A percentile compares a stretch with the other conserved stretches of the same genome.
These are phyloP conservation scores for Phoma sp. DNA, from an alignment of 2,329 filamentous ascomycete genomes.

Conservation along the genomic window DNA sequence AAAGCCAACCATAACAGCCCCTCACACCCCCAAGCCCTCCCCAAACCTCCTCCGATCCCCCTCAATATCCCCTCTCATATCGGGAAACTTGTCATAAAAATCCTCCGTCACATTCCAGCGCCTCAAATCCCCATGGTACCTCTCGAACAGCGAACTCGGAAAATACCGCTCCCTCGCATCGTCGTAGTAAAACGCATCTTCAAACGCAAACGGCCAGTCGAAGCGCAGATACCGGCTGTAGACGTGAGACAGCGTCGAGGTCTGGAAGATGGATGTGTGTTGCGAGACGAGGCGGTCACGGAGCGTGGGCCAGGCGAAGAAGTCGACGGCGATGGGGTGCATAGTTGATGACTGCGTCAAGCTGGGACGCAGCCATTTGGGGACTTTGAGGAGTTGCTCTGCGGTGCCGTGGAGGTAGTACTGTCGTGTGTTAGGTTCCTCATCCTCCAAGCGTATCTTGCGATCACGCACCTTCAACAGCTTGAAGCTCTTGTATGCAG, in stretches of 20 bases:
- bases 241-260: slow-evolving; percentile 23
- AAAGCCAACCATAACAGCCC: slow-evolving; percentile 10
- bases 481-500: slow-evolving; percentile 44
- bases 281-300: slow-evolving; percentile 36
- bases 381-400: slow-evolving; percentile 34
- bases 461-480: slow-evolving; percentile 35
- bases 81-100: slow-evolving; percentile 39
- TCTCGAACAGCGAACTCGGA: slow-evolving; percentile 40
- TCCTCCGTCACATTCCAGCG: slow-evolving; percentile 33
- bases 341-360: slow-evolving; percentile 29
- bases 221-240: slow-evolving; percentile 39
- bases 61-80: slow-evolving; percentile 41
- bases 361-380: slow-evolving; percentile 36
- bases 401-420: slow-evolving; percentile 41
- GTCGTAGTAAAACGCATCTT: slow-evolving; percentile 41
- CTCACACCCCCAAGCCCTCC: not conserved
- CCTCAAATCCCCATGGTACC: slow-evolving; percentile 38
- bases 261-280: slow-evolving; percentile 32
- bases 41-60: slow-evolving; percentile 31
- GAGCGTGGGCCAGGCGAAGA: slow-evolving; percentile 44
- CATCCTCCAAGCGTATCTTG: too few species aligned
- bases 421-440: slow-evolving; percentile 16
- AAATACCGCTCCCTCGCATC: slow-evolving; percentile 18
- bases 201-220: slow-evolving; percentile 43
- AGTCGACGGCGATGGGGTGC: slow-evolving; percentile 42